These are phyloP conservation scores for Erysimum cheiri DNA, from an alignment of 441 rosid genomes.

Conservation along the genomic window DNA sequence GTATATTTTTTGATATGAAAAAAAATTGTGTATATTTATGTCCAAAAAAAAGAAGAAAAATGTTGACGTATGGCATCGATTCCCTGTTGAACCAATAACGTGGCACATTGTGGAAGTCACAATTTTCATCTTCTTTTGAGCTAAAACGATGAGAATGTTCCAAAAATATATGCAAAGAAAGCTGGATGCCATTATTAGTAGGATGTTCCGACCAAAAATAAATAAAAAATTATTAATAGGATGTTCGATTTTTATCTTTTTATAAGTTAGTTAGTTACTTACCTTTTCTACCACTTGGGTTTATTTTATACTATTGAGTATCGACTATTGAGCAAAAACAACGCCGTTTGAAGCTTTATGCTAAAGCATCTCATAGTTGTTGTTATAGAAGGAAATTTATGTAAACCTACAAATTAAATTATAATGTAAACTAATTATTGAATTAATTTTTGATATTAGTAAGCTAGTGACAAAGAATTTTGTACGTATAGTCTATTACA, in stretches of 20 bases:
- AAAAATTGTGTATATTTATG: not conserved
- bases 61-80: constrained; percentile 44
- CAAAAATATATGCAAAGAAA: constrained; percentile 49
- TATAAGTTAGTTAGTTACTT: not conserved
- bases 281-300: constrained; percentile 30
- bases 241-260: not conserved
- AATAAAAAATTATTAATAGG: constrained; percentile 39
- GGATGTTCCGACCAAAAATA: no score
- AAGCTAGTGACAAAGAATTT: no score
- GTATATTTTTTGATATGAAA: no score
- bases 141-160: constrained; percentile 51
- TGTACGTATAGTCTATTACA: no score
- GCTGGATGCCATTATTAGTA: constrained; percentile 55
- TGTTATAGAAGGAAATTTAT: no score
- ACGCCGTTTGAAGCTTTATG: constrained; percentile 12
- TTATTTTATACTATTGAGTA: constrained; percentile 7
- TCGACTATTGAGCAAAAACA: no score
- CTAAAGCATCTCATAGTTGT: not conserved
- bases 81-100: constrained; percentile 45
- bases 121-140: constrained; percentile 32
- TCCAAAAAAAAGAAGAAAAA: constrained; percentile 11
- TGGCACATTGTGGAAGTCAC: constrained; percentile 52
- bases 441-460: no score
- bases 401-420: no score
- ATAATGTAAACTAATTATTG: no score